Base-by-base conservation (phyloP, 805 yeast species). In the Yarrowia bubula region DNA sequence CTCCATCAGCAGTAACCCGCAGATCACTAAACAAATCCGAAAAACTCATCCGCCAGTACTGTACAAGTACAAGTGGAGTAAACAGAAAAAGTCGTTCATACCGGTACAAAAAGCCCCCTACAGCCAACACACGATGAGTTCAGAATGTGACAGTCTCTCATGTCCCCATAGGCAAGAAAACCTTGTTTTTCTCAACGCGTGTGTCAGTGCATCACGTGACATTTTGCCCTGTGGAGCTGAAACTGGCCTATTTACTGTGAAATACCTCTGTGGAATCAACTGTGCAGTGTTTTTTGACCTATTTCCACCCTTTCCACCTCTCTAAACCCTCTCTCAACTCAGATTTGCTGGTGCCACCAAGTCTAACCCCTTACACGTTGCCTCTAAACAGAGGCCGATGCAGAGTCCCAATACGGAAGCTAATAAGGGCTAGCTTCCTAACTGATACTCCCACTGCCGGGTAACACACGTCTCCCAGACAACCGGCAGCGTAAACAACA, bases 391-490 rank as follows among this genome's bases (percentile, higher is more conserved):
- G 58, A 3, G 57, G 22, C 18, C 55, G 41, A 35, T 35, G 42
- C 41, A 37, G 1, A 1, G 31, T 50, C 58, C 61, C 37, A 31
- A 39, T 39, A 2, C 5, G 38, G 61, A 9, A 22, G 28, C 39
- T 8, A 2, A 33, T 39, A 11, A 39, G 47, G 61, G 61, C 38
- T 55, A 14, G 46, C 15, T 55, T 28, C 61, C 61, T n/a, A 22
- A 22, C 14, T 4, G 9, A 43, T 4, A 4, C 37, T 13, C 10
- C 3, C 17, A 51, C 60, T 51, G n/a, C 61, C 61, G 61, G 61
- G 61, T 55, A 55, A 55, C 47, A 39, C 61, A 10, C 61, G 61
- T 55, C 61, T 39, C 61, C 61, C 61, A 55, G 61, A 55, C 61
- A 55, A 55, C 61, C 61, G 47, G 47, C 61, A 55, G 47, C 61